These are phyloP conservation scores for Stropharia rugosoannulata DNA, from an alignment of 768 basidiomycete genomes.

Conservation along the genomic window DNA sequence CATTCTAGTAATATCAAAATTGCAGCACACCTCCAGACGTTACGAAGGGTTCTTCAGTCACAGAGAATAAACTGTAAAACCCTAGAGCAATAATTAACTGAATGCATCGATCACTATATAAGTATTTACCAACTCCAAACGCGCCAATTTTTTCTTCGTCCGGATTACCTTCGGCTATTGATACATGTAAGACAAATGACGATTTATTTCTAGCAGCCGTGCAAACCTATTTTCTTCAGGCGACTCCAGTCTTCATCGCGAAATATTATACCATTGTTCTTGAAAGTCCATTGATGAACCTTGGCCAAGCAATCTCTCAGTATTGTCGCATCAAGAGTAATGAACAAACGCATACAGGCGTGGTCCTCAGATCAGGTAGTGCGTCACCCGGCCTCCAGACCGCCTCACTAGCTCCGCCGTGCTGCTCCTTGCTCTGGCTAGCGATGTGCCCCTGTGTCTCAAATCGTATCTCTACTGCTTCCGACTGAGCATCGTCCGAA, in stretches of 20 bases:
- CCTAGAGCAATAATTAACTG: conserved; percentile 10
- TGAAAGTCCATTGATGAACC: conserved; percentile 83
- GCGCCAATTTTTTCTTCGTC: conserved; percentile 95
- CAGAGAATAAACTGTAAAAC: conserved; percentile 77
- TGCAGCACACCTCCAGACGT: conserved; percentile 63
- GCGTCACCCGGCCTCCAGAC: background rate
- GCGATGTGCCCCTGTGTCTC: conserved; percentile 57
- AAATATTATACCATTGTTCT: conserved; percentile 86
- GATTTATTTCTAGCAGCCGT: background rate
- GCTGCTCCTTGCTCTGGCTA: conserved; percentile 19
- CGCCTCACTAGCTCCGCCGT: conserved; percentile 4
- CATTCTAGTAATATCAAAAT: conserved; percentile 18
- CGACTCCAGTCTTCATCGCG: conserved; percentile 85
- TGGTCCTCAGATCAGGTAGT: conserved; percentile 66
- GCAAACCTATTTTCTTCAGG: conserved; percentile 82
- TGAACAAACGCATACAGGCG: conserved; percentile 41
- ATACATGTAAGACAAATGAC: background rate
- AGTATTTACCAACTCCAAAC: conserved; percentile 74
- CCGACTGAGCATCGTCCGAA: conserved; percentile 87
- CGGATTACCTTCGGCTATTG: conserved; percentile 85
- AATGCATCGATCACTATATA: background rate
- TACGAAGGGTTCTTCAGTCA: conserved; percentile 82
- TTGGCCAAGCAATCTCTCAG: conserved; percentile 21
- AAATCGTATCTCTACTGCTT: conserved; percentile 76
- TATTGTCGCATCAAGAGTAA: background rate